Base-by-base conservation (phyloP, 2,329 filamentous ascomycete genomes). In the Pseudogymnoascus sp. region DNA sequence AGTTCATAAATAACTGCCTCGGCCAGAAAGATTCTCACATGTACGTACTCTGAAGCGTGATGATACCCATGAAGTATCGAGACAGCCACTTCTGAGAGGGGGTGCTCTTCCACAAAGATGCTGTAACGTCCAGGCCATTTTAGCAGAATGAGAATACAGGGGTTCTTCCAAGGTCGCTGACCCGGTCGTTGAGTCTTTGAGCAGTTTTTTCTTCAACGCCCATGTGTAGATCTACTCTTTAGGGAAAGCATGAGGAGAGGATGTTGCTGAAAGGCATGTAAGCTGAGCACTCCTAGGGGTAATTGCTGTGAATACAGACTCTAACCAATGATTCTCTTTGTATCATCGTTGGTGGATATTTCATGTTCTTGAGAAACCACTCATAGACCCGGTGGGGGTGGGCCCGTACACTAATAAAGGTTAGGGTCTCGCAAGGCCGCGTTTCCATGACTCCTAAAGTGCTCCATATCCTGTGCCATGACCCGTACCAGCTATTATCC, bases 181-280 rank as follows among this genome's bases (percentile, higher is more conserved):
- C 48, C n/a, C n/a, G 15, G n/a, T 55, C 9, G n/a, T 33, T 55
- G 48, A 55, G 27, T 9, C 29, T 18, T 33, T 33, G 48, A 55
- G 48, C 15, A 55, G 18, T 33, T 55, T 55, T 55, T 55, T 33
- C 48, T 31, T 31, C 25, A 9, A 29, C 8, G 9, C n/a, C 48
- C 48, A 55, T 52, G n/a, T 6, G 29, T 33, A 55, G 27, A 55
- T 55, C 48, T 55, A 55, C 48, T 55, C 29, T 55, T 55, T 33
- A 10, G 9, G 48, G 48, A 2, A 55, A 55, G 48, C 21, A 33
- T 33, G 45, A 33, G 27, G 18, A 33, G 48, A 18, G 29, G n/a
- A 33, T 33, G 48, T n/a, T 33, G n/a, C 48, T 18, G 48, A 33
- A 55, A 33, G 48, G n/a, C 13, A 52, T 31, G 45, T 18, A 33